Evolutionary conservation across 2,329 filamentous ascomycete species (phyloP).

Genomic region (Claviceps paspali): DNA sequence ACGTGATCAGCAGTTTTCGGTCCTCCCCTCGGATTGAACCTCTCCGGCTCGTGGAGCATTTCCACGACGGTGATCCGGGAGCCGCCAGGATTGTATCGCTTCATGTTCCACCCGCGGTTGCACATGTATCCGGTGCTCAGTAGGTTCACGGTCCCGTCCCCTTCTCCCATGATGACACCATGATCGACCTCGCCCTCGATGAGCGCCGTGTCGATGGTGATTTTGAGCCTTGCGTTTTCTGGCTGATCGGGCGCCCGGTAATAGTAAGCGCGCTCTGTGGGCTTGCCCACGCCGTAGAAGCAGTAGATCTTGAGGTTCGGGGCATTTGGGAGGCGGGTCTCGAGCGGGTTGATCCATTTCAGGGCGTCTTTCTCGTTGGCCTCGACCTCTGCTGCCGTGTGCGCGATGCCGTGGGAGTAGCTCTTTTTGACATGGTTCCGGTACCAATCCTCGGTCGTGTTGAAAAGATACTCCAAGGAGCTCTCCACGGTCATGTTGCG

Average conservation of each 20-base stretch:
- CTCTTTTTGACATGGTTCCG: conserved; percentile 51
- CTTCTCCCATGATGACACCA: conserved; percentile 89
- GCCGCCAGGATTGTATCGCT: conserved; percentile 80
- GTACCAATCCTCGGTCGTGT: conserved; percentile 78
- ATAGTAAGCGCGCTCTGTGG: conserved; percentile 83
- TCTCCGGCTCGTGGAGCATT: conserved; percentile 92
- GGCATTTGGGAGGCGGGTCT: conserved; percentile 72
- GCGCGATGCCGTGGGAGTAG: conserved; percentile 82
- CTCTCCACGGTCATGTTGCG: conserved; percentile 68
- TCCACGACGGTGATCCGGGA: conserved; percentile 74
- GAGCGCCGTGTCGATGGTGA: conserved; percentile 55
- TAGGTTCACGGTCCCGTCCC: conserved; percentile 91
- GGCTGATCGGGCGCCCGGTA: conserved; percentile 59
- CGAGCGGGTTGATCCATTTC: conserved; percentile 93
- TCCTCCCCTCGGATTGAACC: conserved; percentile 68
- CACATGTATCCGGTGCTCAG: conserved; percentile 94
- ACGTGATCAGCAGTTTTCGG: conserved; percentile 77
- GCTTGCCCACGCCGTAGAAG: conserved; percentile 91
- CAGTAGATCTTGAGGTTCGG: conserved; percentile 90
- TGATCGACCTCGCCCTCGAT: conserved; percentile 54
- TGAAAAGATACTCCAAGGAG: conserved; percentile 63
- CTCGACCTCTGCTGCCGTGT: conserved; percentile 65
- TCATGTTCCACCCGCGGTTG: conserved; percentile 83
- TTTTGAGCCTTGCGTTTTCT: conserved; percentile 50
- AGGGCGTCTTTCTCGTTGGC: conserved; percentile 58